Base-by-base conservation (phyloP, 1,284 basidiomycete genomes). In the Tilletia walkeri region DNA sequence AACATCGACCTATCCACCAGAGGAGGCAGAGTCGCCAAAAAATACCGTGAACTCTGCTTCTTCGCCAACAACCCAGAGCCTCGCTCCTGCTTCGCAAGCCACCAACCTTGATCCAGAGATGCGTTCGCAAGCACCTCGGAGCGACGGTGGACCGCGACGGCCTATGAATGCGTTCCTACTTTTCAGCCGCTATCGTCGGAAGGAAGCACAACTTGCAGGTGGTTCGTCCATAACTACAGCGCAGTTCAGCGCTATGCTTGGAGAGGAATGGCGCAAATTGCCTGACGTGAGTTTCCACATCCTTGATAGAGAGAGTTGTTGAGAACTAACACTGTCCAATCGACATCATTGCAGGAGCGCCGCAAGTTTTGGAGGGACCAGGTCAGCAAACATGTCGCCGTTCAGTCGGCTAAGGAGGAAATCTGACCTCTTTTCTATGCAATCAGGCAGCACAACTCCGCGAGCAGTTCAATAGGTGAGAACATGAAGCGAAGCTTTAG, bases 381-480 rank as follows among this genome's bases (percentile, higher is more conserved):
- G 59, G 59, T 63, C 30, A 63, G 59, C 41, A 45, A 45, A 45
- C 9, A 1, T 45, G 9, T 45, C 41, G 41, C 14, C 41, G 14
- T 14, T 45, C 41, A 45, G 41, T 1, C 6, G 41, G 41, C 41
- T 7, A 9, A 45, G 24, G 41, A 1, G 41, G 3, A 9, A 45
- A 9, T 38, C 36, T 39, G 16, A 18, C 34, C 16, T 6, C 36
- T 18, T 18, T 34, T 63, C 36, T 20, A 10, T 39, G 16, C 36
- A 14, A 18, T 18, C 59, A 63, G 59, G 59, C 59, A 24, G 20
- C 36, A 18, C 34, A 36, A 63, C 36, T 63, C 36, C 59, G 59
- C 9, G 59, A 63, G 30, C 59, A 63, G 36, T 63, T 63, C 59
- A 63, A 63, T 9, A 34, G 59, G 59, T 53, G 50, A 53, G 50